Conservation (phyloP, 140 eudicot species). For the Oenanthe javanica region DNA sequence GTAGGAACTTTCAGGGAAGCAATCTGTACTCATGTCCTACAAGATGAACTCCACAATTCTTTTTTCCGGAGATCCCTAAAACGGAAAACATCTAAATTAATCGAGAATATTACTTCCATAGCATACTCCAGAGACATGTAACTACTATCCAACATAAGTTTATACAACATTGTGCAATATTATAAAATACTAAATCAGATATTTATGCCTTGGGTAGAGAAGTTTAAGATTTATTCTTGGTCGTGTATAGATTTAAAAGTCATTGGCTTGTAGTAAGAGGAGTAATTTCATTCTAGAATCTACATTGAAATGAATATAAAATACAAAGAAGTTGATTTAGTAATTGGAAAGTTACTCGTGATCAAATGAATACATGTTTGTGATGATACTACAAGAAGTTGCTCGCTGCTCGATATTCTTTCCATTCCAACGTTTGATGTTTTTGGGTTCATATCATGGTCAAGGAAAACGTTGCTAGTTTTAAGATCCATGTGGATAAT, state of each 20-base stretch:
- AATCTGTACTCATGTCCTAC: neutral
- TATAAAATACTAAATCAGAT: too few relatives aligned
- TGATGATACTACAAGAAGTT: neutral
- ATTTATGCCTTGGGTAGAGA: neutral
- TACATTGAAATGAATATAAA: neutral
- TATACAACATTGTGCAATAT: neutral
- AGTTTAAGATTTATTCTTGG: neutral
- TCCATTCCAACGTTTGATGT: neutral
- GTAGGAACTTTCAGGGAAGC: neutral
- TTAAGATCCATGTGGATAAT: neutral
- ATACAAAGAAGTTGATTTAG: neutral
- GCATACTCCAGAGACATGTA: neutral
- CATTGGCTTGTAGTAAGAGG: neutral
- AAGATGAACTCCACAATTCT: neutral
- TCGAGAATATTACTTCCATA: conserved; percentile 4
- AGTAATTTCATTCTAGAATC: neutral
- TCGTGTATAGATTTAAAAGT: neutral
- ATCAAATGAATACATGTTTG: neutral
- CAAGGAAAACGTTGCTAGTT: neutral
- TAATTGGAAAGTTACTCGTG: too few relatives aligned
- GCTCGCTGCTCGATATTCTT: neutral
- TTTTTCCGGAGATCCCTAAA: neutral
- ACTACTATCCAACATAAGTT: neutral
- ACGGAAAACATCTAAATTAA: neutral
- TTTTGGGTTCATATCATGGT: neutral